phyloP scores from a whole-genome alignment of 2,329 filamentous ascomycete species.

The Colletotrichum siamense region DNA sequence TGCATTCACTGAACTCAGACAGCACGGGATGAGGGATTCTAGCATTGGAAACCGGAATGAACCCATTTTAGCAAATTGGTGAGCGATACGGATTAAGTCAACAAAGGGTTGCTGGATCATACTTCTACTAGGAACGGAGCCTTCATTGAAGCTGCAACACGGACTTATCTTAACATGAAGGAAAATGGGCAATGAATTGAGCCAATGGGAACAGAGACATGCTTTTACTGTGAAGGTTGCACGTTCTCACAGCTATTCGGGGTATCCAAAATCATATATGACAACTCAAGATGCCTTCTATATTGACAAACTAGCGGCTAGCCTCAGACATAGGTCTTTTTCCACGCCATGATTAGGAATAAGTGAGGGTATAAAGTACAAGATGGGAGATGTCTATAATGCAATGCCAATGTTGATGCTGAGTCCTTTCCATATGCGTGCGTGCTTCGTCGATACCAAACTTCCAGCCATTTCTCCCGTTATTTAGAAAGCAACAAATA shows the following conservation, averaged over 20 bases:
- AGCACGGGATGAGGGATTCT: neutral
- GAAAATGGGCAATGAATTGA: accelerated
- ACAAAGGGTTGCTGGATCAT: neutral
- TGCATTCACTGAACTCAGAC: neutral
- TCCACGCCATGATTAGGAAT: neutral
- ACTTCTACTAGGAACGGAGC: neutral
- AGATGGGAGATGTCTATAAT: neutral
- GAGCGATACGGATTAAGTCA: accelerated
- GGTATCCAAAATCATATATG: neutral
- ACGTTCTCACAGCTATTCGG: neutral
- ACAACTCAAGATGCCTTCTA: neutral
- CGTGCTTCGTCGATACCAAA: neutral
- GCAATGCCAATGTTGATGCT: neutral
- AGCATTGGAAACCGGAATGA: neutral
- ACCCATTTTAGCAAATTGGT: neutral
- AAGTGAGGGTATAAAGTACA: neutral
- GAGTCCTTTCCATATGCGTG: neutral
- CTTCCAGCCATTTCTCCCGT: neutral
- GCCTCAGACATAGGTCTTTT: neutral
- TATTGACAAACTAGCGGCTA: neutral
- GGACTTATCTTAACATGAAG: neutral
- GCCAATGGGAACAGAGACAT: neutral
- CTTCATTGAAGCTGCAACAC: neutral
- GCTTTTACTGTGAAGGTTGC: accelerated
- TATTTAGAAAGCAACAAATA: conserved; percentile 28